These are phyloP conservation scores for Coelastrella sp. DNA, from an alignment of 139 green algal genomes.

Conservation along the genomic window DNA sequence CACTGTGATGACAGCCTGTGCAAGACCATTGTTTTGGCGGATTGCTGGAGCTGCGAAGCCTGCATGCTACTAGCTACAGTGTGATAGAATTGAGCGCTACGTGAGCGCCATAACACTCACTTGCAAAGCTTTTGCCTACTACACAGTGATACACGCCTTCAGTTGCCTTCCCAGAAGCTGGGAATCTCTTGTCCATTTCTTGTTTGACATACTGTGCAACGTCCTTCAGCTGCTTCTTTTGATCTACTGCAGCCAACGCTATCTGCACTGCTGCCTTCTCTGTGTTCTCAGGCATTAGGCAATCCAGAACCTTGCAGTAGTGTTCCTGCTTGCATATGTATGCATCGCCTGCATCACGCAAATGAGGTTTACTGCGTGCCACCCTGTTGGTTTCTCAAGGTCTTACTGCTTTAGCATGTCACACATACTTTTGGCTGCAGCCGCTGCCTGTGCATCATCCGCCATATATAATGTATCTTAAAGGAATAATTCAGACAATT, in stretches of 20 bases:
- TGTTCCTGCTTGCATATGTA: background rate
- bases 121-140: slow-evolving; percentile 81
- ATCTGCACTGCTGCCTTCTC: slow-evolving; percentile 67
- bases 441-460: slow-evolving; percentile 16
- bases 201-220: slow-evolving; percentile 81
- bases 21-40: too few species aligned
- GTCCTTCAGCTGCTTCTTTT: slow-evolving; percentile 75
- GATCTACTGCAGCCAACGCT: slow-evolving; percentile 59
- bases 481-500: background rate
- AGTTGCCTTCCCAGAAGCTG: slow-evolving; percentile 76
- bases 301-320: background rate
- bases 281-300: slow-evolving; percentile 13
- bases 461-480: background rate
- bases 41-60: background rate
- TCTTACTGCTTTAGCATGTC: too few species aligned
- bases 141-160: slow-evolving; percentile 87
- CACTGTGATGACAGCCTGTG: too few species aligned
- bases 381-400: too few species aligned
- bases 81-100: too few species aligned
- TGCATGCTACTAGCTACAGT: too few species aligned
- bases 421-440: background rate
- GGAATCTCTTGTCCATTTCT: slow-evolving; percentile 81
- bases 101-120: slow-evolving; percentile 56
- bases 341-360: background rate
- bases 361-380: too few species aligned